Conservation (phyloP, 352 stramenopile genomes). For the Pythium dissotocum region DNA sequence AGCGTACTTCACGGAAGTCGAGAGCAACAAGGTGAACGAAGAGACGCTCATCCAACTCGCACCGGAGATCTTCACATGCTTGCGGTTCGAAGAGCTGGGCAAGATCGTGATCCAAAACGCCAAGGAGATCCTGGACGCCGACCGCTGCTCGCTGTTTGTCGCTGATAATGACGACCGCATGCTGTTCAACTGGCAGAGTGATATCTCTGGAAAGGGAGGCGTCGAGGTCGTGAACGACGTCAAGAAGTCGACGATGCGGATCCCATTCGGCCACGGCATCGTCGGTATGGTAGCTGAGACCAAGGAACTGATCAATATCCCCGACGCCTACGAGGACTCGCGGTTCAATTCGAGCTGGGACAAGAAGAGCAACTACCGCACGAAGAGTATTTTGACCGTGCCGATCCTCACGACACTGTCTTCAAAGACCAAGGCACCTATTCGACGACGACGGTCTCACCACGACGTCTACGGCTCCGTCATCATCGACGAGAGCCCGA, state of each 20-base stretch:
- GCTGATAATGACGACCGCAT: constrained; percentile 51
- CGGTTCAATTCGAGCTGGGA: constrained; percentile 81
- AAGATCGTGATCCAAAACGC: constrained; percentile 80
- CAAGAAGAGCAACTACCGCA: constrained; percentile 79
- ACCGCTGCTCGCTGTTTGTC: constrained; percentile 77
- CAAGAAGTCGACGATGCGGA: constrained; percentile 49
- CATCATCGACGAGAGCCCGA: constrained; percentile 11
- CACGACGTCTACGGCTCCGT: constrained; percentile 25
- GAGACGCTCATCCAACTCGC: constrained; percentile 72
- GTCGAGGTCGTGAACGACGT: constrained; percentile 54
- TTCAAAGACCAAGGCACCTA: constrained; percentile 19
- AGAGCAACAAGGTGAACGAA: constrained; percentile 83
- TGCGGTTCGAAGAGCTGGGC: constrained; percentile 77
- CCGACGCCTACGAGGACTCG: constrained; percentile 72
- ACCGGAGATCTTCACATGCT: constrained; percentile 76
- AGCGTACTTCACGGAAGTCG: constrained; percentile 75
- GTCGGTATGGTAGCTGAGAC: constrained; percentile 73
- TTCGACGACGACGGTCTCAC: constrained; percentile 22
- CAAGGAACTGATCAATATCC: constrained; percentile 61
- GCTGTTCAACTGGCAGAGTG: constrained; percentile 74
- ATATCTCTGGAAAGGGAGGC: constrained; percentile 55
- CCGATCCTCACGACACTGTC: constrained; percentile 61
- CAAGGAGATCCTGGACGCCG: constrained; percentile 70
- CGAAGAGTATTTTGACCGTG: constrained; percentile 77
- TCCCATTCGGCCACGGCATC: constrained; percentile 76